Conservation (phyloP, 73 alveolate genomes). For the Blepharisma japonicum region DNA sequence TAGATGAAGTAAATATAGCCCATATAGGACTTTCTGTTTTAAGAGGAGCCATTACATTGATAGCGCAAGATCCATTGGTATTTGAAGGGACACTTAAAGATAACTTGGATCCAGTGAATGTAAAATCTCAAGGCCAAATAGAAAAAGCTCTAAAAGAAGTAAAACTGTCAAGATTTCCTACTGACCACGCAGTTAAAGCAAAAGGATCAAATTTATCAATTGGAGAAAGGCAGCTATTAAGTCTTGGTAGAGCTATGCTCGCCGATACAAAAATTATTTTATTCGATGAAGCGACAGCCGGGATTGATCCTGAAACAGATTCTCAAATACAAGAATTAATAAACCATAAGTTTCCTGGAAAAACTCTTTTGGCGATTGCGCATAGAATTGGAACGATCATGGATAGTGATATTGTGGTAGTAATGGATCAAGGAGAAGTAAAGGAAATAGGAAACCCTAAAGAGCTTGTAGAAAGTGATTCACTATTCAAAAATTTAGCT, state of each 20-base stretch:
- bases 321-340: slow-evolving; percentile 63
- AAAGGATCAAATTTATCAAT: slow-evolving; percentile 39
- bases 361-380: slow-evolving; percentile 73
- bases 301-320: slow-evolving; percentile 78
- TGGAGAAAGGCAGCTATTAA: slow-evolving; percentile 44
- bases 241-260: slow-evolving; percentile 32
- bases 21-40: slow-evolving; percentile 59
- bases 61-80: slow-evolving; percentile 75
- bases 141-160: slow-evolving; percentile 52
- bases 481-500: too few relatives aligned
- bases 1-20: slow-evolving; percentile 57
- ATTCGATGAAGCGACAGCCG: slow-evolving; percentile 59
- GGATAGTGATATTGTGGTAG: slow-evolving; percentile 51
- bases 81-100: slow-evolving; percentile 69
- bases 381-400: slow-evolving; percentile 77
- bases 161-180: slow-evolving; percentile 31
- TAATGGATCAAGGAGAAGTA: slow-evolving; percentile 5
- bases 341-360: slow-evolving; percentile 40
- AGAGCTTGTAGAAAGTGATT: too few relatives aligned
- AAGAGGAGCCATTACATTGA: slow-evolving; percentile 56
- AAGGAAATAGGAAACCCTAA: slow-evolving; percentile 19
- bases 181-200: background rate
- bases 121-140: slow-evolving; percentile 47
- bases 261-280: slow-evolving; percentile 35
- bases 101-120: slow-evolving; percentile 74